Percentiles rank a stretch among this genome's conserved stretches.
Evolutionary conservation across 768 basidiomycete genomes (phyloP).

Genomic region (Leucocoprinus birnbaumii): DNA sequence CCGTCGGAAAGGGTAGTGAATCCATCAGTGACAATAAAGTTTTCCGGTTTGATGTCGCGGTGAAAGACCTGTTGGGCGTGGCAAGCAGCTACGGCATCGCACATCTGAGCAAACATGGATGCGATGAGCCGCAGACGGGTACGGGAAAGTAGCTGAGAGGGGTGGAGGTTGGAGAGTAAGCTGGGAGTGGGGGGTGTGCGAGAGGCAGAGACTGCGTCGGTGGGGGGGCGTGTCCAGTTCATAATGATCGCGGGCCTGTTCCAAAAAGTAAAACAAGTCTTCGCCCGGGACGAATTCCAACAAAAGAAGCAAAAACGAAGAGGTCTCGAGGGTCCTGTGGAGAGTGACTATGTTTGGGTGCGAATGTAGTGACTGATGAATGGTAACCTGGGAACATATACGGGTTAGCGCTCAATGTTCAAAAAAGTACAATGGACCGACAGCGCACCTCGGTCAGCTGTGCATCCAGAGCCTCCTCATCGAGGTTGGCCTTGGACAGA

Average conservation of each 20-base stretch:
- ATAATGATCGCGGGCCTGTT: slow-evolving; percentile 89
- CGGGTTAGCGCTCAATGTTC: slow-evolving; percentile 15
- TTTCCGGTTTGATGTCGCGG: slow-evolving; percentile 99
- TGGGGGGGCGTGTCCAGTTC: slow-evolving; percentile 43
- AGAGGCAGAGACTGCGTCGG: slow-evolving; percentile 42
- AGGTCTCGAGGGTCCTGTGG: slow-evolving; percentile 89
- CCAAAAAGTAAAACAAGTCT: slow-evolving; percentile 97
- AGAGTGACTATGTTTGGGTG: slow-evolving; percentile 96
- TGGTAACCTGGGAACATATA: slow-evolving; percentile 60
- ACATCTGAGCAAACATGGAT: slow-evolving; percentile 99
- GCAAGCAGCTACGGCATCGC: slow-evolving; percentile 93
- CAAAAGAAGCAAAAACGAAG: slow-evolving; percentile 86
- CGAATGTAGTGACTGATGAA: slow-evolving; percentile 87
- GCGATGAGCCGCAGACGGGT: slow-evolving; percentile 90
- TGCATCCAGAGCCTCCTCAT: slow-evolving; percentile 80
- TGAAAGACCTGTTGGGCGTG: slow-evolving; percentile 91
- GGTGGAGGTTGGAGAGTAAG: slow-evolving; percentile 80
- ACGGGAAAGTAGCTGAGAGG: slow-evolving; percentile 77
- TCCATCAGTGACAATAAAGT: slow-evolving; percentile 93
- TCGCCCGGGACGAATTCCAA: slow-evolving; percentile 96
- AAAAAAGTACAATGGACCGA: slow-evolving; percentile 16
- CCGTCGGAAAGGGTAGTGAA: slow-evolving; percentile 52
- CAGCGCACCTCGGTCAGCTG: slow-evolving; percentile 82
- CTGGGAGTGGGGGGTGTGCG: slow-evolving; percentile 92
- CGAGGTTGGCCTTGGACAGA: slow-evolving; percentile 90